A percentile compares a stretch with the other conserved stretches of the same genome.
Evolutionary conservation across 2,329 filamentous ascomycete genomes (phyloP).

Genomic region (Xylaria sp.): DNA sequence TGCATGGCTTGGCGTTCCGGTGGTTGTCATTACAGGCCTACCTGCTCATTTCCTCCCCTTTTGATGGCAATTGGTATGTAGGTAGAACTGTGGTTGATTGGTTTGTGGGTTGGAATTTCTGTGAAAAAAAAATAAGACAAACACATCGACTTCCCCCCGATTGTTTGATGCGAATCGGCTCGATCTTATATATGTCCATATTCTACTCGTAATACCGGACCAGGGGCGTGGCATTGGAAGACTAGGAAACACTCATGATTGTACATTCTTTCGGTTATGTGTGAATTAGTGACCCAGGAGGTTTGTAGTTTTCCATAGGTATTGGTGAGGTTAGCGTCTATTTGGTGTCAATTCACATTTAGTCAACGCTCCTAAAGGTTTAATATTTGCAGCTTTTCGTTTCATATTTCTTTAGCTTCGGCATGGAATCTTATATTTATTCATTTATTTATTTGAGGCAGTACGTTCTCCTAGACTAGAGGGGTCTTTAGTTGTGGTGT

Average conservation of each 20-base stretch:
- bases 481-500: no score
- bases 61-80: neutral
- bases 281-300: neutral
- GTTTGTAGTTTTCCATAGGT: no score
- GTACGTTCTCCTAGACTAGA: no score
- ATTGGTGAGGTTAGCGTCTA: no score
- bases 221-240: neutral
- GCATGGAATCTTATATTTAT: no score
- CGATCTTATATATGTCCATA: conserved; percentile 8
- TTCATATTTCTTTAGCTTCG: no score
- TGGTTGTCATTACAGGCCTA: neutral
- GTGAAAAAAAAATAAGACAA: neutral
- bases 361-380: no score
- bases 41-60: neutral
- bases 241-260: neutral
- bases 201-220: neutral
- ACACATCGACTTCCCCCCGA: neutral
- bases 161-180: neutral
- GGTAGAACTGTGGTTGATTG: neutral
- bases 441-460: no score
- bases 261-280: neutral
- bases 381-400: no score
- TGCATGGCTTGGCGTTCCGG: conserved; percentile 19
- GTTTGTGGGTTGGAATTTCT: neutral
- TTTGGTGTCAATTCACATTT: no score